Evolutionary conservation across 2,329 filamentous ascomycete species (phyloP).

Genomic region (Thermochaetoides dissita): DNA sequence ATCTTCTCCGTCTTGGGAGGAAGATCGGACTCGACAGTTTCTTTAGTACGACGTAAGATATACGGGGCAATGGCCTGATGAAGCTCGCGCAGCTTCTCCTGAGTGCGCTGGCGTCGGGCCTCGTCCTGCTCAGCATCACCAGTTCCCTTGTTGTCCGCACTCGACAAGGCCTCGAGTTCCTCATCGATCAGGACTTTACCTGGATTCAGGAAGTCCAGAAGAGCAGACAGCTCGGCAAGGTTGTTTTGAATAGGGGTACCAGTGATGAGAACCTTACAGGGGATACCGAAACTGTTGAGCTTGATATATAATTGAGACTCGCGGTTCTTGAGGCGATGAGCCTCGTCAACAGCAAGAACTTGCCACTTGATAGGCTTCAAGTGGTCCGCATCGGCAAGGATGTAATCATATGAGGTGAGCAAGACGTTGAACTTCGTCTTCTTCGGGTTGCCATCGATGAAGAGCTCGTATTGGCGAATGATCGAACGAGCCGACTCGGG

Average conservation of each 20-base stretch:
- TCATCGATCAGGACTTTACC: conserved; percentile 83
- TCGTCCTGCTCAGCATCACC: conserved; percentile 21
- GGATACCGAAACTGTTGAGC: conserved; percentile 72
- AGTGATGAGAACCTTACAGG: conserved; percentile 83
- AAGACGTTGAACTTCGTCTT: conserved; percentile 96
- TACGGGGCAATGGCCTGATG: conserved; percentile 82
- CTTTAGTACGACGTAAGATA: conserved; percentile 90
- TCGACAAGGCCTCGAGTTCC: conserved; percentile 65
- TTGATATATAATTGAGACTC: conserved; percentile 87
- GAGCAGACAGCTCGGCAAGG: conserved; percentile 74
- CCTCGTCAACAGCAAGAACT: conserved; percentile 89
- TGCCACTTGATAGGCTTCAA: conserved; percentile 92
- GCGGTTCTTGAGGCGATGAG: conserved; percentile 89
- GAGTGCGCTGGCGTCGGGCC: conserved; percentile 55
- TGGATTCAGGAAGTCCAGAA: conserved; percentile 96
- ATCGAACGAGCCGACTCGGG: conserved; percentile 74
- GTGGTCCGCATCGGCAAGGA: conserved; percentile 72
- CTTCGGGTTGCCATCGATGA: conserved; percentile 71
- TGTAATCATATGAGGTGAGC: conserved; percentile 94
- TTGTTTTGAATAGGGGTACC: conserved; percentile 98
- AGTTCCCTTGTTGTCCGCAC: conserved; percentile 21
- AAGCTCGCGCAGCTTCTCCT: conserved; percentile 72
- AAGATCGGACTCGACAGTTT: conserved; percentile 91
- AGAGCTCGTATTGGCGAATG: conserved; percentile 79
- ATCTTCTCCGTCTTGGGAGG: conserved; percentile 98